phyloP scores from a whole-genome alignment of 371 early-diverging fungal species.

The Actinomortierella wolfii region DNA sequence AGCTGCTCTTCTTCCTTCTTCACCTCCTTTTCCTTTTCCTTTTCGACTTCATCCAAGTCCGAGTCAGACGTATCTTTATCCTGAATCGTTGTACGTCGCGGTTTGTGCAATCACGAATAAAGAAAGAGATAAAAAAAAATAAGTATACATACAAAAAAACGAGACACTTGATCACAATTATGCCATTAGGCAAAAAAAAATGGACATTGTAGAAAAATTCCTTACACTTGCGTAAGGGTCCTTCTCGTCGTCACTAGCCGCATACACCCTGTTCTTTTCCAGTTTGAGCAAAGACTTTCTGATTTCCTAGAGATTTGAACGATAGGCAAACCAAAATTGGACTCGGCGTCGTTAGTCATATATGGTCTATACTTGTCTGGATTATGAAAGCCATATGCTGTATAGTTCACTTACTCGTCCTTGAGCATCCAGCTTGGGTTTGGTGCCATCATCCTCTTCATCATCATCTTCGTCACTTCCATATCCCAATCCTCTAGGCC shows the following conservation, averaged over 20 bases:
- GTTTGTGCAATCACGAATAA: background rate
- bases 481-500: too few relatives aligned
- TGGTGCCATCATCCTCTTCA: constrained; percentile 26
- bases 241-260: constrained; percentile 71
- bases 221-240: constrained; percentile 76
- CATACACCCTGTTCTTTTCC: constrained; percentile 75
- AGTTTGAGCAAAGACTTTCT: constrained; percentile 74
- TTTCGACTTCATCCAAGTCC: constrained; percentile 56
- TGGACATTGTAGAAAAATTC: too few relatives aligned
- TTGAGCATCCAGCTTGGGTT: constrained; percentile 47
- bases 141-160: constrained; percentile 1
- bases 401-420: constrained; percentile 47
- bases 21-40: constrained; percentile 25
- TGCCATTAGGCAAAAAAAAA: background rate
- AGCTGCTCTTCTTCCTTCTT: constrained; percentile 29
- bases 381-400: constrained; percentile 8
- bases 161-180: background rate
- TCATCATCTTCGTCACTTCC: constrained; percentile 16
- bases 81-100: constrained; percentile 23
- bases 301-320: constrained; percentile 53
- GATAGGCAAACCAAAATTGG: constrained; percentile 12
- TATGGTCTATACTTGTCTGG: constrained; percentile 22
- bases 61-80: constrained; percentile 56
- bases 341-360: constrained; percentile 31
- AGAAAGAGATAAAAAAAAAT: constrained; percentile 8